Evolutionary conservation across 2,329 filamentous ascomycete species (phyloP), one percentile per base, ranked within the genome.

Genomic region (Botryotinia convoluta): DNA sequence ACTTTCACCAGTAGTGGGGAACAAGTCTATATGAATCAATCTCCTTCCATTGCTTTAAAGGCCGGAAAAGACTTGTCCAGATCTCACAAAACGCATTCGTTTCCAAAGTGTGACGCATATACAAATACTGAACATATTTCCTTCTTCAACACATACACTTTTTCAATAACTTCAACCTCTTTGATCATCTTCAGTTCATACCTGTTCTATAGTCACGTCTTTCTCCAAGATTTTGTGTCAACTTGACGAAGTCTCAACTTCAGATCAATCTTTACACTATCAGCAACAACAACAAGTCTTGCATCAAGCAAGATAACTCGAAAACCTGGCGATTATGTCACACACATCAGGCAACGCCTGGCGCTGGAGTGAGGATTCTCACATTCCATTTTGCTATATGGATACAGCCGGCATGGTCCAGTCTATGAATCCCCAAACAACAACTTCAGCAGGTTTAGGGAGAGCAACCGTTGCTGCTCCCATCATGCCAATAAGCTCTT

Each of bases 341-440:
- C 84, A 86, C 78, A 80, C 84, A 72, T 81, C 84, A 74, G 82
- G 82, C 76, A 82, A 84, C 71, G 83, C 81, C 82, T 90, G 88
- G 89, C 86, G 86, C 86, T 81, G 84, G 76, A 81, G 85, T 74
- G 86, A 88, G 60, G 84, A 87, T 62, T 82, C 82, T 61, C 76
- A 71, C 32, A 69, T 78, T 62, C 76, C 78, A 37, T 74, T 72
- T 32, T 80, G 73, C 61, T 80, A 79, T 74, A 85, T 88, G 83
- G 85, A 86, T 65, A 77, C 82, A 39, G 81, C 83, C 29, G 79
- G 81, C 37, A 82, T 88, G 76, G 82, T 88, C 76, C 82, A 84
- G 20, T 74, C 77, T 12, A 89, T 87, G 80, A 85, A 87, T 77
- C 82, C 84, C 14, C 83, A 85, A 75, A 75, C 83, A 22, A 63